Percentiles rank a stretch among this genome's conserved stretches.
Evolutionary conservation across 495 filamentous ascomycete genomes (phyloP).

Genomic region (Xylaria scruposa): DNA sequence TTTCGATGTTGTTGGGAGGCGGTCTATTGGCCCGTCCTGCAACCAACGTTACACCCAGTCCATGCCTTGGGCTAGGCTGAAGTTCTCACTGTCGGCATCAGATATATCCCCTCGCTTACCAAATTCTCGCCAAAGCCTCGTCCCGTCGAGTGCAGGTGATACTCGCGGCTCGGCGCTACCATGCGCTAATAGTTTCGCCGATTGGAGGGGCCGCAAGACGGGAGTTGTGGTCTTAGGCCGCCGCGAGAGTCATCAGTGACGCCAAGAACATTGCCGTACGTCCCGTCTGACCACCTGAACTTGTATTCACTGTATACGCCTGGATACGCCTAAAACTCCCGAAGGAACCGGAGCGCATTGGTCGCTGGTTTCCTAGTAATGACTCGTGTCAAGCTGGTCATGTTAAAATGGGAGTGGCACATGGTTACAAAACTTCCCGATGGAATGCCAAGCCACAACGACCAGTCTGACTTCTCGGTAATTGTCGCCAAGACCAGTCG

Average conservation of each 20-base stretch:
- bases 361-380: conserved; percentile 1
- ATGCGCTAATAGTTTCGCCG: conserved; percentile 9
- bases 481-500: conserved; percentile 20
- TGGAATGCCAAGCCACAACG: conserved; percentile 8
- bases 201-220: conserved; percentile 13
- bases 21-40: conserved; percentile 1
- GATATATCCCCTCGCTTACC: conserved; percentile 13
- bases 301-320: conserved; percentile 4
- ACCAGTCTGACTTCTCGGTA: conserved; percentile 17
- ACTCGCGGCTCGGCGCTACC: conserved; percentile 16
- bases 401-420: neutral
- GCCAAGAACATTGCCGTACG: conserved; percentile 1
- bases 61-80: conserved; percentile 11
- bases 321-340: neutral
- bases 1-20: neutral
- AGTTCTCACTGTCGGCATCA: neutral
- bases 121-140: conserved; percentile 26
- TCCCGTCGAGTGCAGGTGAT: conserved; percentile 11
- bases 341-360: neutral
- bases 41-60: conserved; percentile 18
- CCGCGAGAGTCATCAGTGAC: neutral
- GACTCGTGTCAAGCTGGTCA: neutral
- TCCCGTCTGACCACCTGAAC: conserved; percentile 19
- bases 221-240: neutral
- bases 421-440: conserved; percentile 3